These are phyloP conservation scores for Euphorbia peplus DNA, from an alignment of 345 rosid species.

Conservation along the genomic window DNA sequence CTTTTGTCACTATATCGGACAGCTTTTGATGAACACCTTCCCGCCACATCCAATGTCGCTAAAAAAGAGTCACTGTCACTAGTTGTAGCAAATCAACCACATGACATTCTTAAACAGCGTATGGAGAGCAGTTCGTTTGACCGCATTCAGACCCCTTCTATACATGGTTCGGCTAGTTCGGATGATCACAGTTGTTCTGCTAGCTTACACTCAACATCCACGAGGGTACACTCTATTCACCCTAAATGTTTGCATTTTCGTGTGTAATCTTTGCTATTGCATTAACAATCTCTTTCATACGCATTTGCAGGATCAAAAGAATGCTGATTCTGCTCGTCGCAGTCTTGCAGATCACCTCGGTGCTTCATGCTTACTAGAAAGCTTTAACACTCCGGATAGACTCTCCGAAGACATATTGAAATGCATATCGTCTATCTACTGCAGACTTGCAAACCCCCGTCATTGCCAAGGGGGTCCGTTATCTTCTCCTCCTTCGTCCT, in stretches of 20 bases:
- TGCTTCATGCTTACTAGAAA: conserved; percentile 33
- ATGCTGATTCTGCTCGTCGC: conserved; percentile 40
- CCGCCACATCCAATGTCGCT: conserved; percentile 32
- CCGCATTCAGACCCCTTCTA: conserved; percentile 42
- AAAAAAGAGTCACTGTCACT: conserved; percentile 28
- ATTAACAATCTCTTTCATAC: background rate
- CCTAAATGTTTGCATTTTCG: background rate
- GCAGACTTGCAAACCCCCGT: conserved; percentile 52
- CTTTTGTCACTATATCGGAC: conserved; percentile 71
- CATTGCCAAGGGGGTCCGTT: conserved; percentile 31
- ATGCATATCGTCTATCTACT: conserved; percentile 80
- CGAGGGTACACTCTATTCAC: conserved; percentile 38
- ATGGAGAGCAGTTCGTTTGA: conserved; percentile 22
- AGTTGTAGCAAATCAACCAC: conserved; percentile 20
- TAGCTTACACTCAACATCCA: conserved; percentile 36
- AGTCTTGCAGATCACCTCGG: conserved; percentile 82
- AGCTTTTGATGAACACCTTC: conserved; percentile 51
- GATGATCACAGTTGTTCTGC: conserved; percentile 37
- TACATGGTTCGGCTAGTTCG: conserved; percentile 33
- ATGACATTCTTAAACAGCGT: conserved; percentile 29
- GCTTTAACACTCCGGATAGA: conserved; percentile 46
- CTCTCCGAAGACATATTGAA: conserved; percentile 71
- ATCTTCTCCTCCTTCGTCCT: conserved; percentile 62
- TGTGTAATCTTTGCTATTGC: background rate
- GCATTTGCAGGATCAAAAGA: conserved; percentile 41